These are phyloP conservation scores for Ceratocystis alfenasii DNA, from an alignment of 2,329 filamentous ascomycete species.

Conservation along the genomic window DNA sequence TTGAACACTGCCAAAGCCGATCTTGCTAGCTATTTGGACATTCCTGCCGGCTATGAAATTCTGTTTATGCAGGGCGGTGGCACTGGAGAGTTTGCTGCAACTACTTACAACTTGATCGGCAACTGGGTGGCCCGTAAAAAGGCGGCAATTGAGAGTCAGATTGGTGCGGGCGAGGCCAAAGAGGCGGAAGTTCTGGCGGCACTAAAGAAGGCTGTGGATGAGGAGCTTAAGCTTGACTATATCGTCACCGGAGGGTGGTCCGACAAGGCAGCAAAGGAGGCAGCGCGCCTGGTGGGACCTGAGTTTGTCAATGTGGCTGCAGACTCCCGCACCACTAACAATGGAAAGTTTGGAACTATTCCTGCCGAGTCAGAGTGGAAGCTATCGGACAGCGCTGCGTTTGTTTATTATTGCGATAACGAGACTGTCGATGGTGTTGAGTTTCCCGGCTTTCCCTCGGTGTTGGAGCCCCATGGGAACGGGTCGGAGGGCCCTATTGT, in stretches of 20 bases:
- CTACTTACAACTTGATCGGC: conserved; percentile 70
- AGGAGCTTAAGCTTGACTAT: conserved; percentile 74
- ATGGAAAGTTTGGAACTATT: conserved; percentile 77
- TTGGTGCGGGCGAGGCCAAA: conserved; percentile 36
- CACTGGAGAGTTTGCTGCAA: conserved; percentile 72
- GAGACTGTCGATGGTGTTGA: conserved; percentile 92
- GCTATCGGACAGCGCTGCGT: conserved; percentile 53
- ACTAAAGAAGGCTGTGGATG: conserved; percentile 49
- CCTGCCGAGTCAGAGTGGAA: conserved; percentile 67
- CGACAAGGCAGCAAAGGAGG: conserved; percentile 78
- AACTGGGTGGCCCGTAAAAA: conserved; percentile 67
- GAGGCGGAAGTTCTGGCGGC: conserved; percentile 40
- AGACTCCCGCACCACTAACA: conserved; percentile 53
- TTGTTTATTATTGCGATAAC: conserved; percentile 88
- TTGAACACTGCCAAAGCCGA: conserved; percentile 67
- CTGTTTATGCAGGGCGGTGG: conserved; percentile 82
- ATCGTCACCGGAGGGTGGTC: conserved; percentile 82
- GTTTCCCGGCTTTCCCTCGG: conserved; percentile 61
- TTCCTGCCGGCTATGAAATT: conserved; percentile 77
- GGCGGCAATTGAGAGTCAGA: conserved; percentile 44
- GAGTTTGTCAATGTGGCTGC: conserved; percentile 70
- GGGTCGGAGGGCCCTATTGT: conserved; percentile 57
- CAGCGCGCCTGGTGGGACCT: conserved; percentile 60
- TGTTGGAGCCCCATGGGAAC: conserved; percentile 44
- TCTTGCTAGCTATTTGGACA: conserved; percentile 61